phyloP scores from a whole-genome alignment of 2,329 filamentous ascomycete species.

The Pestalotiopsis sp. region DNA sequence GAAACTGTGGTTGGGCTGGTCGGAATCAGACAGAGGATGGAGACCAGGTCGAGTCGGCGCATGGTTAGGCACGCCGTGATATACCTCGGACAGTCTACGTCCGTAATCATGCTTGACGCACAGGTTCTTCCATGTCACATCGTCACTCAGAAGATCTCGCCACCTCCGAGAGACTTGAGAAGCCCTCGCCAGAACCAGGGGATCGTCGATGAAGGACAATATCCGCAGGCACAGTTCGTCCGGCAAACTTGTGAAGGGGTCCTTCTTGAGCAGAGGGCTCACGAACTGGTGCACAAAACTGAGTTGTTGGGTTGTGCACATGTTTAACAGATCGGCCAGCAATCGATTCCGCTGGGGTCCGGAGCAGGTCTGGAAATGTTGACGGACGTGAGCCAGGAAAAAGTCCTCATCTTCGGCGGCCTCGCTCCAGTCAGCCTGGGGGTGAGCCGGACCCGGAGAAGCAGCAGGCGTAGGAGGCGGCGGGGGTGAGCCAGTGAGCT shows the following conservation, averaged over 20 bases:
- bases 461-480: slow-evolving; percentile 68
- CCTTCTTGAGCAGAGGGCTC: slow-evolving; percentile 90
- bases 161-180: slow-evolving; percentile 96
- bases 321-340: slow-evolving; percentile 84
- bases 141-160: slow-evolving; percentile 91
- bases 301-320: slow-evolving; percentile 92
- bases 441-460: slow-evolving; percentile 64
- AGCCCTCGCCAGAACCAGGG: slow-evolving; percentile 87
- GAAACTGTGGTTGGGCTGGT: slow-evolving; percentile 43
- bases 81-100: slow-evolving; percentile 57
- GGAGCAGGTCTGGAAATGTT: slow-evolving; percentile 78
- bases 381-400: slow-evolving; percentile 77
- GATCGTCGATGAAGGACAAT: slow-evolving; percentile 95
- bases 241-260: slow-evolving; percentile 89
- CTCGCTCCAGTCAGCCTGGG: slow-evolving; percentile 73
- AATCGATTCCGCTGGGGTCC: slow-evolving; percentile 78
- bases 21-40: slow-evolving; percentile 35
- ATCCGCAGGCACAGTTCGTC: slow-evolving; percentile 92
- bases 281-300: slow-evolving; percentile 98
- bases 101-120: slow-evolving; percentile 94
- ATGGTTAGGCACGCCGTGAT: slow-evolving; percentile 35
- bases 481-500: slow-evolving; percentile 62
- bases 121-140: slow-evolving; percentile 97
- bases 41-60: slow-evolving; percentile 32
- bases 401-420: slow-evolving; percentile 81